These are phyloP conservation scores for Hyaloscypha finlandica DNA, from an alignment of 495 filamentous ascomycete genomes.

Conservation along the genomic window DNA sequence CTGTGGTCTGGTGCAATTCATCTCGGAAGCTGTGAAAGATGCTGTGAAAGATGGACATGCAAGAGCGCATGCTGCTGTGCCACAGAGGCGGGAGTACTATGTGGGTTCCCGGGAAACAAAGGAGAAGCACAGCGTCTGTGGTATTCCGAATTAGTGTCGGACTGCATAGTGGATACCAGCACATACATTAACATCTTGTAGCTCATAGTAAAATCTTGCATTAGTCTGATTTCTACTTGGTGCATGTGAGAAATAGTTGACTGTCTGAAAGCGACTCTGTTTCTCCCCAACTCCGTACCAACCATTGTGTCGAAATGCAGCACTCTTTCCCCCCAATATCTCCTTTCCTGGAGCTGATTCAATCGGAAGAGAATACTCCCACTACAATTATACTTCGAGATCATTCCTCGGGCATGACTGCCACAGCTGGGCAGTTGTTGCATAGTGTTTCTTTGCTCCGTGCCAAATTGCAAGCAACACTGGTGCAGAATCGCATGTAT, in stretches of 20 bases:
- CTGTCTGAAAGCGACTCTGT: neutral
- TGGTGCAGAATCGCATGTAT: constrained; percentile 15
- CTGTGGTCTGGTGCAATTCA: neutral
- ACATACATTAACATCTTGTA: too few species aligned
- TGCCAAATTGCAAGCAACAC: constrained; percentile 4
- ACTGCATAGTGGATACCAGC: too few species aligned
- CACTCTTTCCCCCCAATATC: constrained; percentile 18
- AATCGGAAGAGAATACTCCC: constrained; percentile 12
- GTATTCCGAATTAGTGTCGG: too few species aligned
- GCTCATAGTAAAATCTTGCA: neutral
- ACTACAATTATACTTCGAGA: constrained; percentile 25
- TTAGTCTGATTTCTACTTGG: too few species aligned
- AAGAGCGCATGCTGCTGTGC: too few species aligned
- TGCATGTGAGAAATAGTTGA: neutral
- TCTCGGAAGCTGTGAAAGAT: too few species aligned
- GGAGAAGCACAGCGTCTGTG: too few species aligned
- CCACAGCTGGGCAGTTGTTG: constrained; percentile 23
- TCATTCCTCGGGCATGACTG: constrained; percentile 19
- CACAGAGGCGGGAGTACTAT: too few species aligned
- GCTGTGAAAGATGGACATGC: too few species aligned
- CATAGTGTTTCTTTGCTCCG: constrained; percentile 17
- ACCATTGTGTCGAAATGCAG: constrained; percentile 21
- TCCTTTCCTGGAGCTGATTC: constrained; percentile 17
- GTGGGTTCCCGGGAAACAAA: too few species aligned
- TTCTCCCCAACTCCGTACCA: neutral